Percentiles rank a stretch among this genome's conserved stretches.
phyloP scores from a whole-genome alignment of 352 stramenopile species.

The Elongisporangium senticosum region DNA sequence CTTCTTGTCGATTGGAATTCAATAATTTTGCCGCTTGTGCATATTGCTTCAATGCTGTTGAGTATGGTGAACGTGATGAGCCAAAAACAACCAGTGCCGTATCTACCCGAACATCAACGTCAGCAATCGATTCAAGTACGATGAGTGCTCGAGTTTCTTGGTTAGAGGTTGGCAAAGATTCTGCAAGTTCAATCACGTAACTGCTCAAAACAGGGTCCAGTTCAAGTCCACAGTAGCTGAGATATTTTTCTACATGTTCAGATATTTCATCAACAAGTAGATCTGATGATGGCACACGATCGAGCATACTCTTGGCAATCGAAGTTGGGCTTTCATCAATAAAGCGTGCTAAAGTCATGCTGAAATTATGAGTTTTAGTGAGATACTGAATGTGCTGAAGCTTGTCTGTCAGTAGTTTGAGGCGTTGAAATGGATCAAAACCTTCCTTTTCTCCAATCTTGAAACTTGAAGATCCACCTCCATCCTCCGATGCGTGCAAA shows the following conservation, averaged over 20 bases:
- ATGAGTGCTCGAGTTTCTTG: constrained; percentile 24
- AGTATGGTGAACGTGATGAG: constrained; percentile 53
- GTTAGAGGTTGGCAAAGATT: constrained; percentile 19
- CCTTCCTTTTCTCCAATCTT: neutral
- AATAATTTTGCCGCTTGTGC: constrained; percentile 26
- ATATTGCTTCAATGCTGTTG: constrained; percentile 37
- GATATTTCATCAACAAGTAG: constrained; percentile 28
- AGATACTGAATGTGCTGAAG: constrained; percentile 53
- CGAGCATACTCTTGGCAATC: constrained; percentile 76
- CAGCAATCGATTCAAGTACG: constrained; percentile 27
- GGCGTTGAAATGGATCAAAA: constrained; percentile 11
- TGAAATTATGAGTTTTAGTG: constrained; percentile 37
- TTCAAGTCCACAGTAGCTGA: constrained; percentile 27
- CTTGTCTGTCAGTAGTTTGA: constrained; percentile 32
- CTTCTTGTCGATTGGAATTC: constrained; percentile 38
- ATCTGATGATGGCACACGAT: constrained; percentile 33
- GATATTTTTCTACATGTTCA: constrained; percentile 40
- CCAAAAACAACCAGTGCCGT: constrained; percentile 29
- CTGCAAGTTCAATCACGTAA: constrained; percentile 36
- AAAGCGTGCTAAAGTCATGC: constrained; percentile 52
- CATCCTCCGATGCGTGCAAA: constrained; percentile 13
- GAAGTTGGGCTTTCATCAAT: constrained; percentile 47
- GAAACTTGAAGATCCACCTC: constrained; percentile 18
- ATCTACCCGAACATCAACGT: constrained; percentile 20
- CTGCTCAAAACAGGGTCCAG: constrained; percentile 41